phyloP scores from a whole-genome alignment of 2,329 filamentous ascomycete species.

The Mollisiaceae sp. region DNA sequence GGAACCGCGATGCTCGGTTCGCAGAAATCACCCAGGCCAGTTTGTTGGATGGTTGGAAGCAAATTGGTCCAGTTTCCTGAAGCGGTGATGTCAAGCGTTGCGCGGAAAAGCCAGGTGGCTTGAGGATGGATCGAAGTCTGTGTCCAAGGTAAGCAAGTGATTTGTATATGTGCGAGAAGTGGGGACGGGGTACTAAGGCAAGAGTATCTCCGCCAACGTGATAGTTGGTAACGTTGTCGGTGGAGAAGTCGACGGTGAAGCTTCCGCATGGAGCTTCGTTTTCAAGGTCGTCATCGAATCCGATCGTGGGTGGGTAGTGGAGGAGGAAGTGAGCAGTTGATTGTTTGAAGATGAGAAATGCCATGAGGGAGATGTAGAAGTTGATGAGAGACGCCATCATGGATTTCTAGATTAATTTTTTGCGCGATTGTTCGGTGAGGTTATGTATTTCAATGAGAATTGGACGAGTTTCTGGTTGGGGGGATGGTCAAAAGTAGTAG shows the following conservation, averaged over 20 bases:
- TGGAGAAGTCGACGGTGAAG: background rate
- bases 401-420: background rate
- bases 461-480: no score
- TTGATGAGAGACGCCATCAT: background rate
- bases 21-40: background rate
- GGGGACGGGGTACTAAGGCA: background rate
- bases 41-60: background rate
- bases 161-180: background rate
- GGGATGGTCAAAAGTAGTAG: no score
- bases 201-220: background rate
- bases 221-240: background rate
- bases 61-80: background rate
- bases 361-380: background rate
- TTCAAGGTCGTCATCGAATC: background rate
- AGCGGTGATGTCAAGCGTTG: constrained; percentile 46
- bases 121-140: constrained; percentile 52
- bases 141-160: background rate
- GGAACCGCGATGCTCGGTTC: background rate
- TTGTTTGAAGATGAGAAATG: background rate
- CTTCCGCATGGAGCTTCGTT: background rate
- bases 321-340: background rate
- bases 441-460: no score
- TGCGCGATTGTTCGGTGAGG: no score
- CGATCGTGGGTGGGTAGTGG: background rate
- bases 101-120: constrained; percentile 63